A percentile compares a stretch with the other conserved stretches of the same genome.
phyloP scores from a whole-genome alignment of 2,329 filamentous ascomycete species.

The Arthroderma sp. region DNA sequence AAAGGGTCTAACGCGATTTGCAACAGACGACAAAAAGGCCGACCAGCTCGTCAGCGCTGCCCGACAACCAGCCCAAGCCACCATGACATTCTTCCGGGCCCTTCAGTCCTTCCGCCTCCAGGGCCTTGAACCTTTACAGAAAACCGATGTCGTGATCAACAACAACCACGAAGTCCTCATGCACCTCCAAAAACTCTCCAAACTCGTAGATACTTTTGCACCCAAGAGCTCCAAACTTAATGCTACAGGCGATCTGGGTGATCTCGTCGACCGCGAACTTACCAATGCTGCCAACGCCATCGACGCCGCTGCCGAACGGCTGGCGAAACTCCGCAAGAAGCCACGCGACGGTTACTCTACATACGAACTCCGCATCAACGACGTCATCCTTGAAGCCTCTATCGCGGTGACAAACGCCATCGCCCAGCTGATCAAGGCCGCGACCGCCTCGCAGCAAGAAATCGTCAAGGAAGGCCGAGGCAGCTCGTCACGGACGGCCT shows the following conservation, averaged over 20 bases:
- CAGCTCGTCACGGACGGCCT: slow-evolving; percentile 73
- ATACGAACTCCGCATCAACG: slow-evolving; percentile 91
- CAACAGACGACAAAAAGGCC: slow-evolving; percentile 87
- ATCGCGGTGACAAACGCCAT: slow-evolving; percentile 90
- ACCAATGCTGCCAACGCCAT: slow-evolving; percentile 92
- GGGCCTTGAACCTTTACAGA: slow-evolving; percentile 76
- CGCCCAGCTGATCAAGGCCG: slow-evolving; percentile 84
- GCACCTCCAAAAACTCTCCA: slow-evolving; percentile 84
- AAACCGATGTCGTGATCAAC: slow-evolving; percentile 94
- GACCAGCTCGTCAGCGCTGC: slow-evolving; percentile 74
- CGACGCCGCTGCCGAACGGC: slow-evolving; percentile 73
- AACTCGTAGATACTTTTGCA: slow-evolving; percentile 81
- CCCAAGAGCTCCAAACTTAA: slow-evolving; percentile 73
- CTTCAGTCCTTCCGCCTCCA: slow-evolving; percentile 89
- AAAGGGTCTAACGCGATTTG: slow-evolving; percentile 84
- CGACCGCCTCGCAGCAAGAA: slow-evolving; percentile 83
- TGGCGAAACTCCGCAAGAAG: slow-evolving; percentile 90
- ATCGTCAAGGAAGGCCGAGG: slow-evolving; percentile 90
- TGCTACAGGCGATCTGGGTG: slow-evolving; percentile 71
- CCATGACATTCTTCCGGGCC: slow-evolving; percentile 87
- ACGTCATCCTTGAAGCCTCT: slow-evolving; percentile 85
- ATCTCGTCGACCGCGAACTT: slow-evolving; percentile 83
- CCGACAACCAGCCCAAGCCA: slow-evolving; percentile 69
- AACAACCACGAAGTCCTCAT: slow-evolving; percentile 94
- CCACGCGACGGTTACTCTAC: slow-evolving; percentile 90